phyloP scores from a whole-genome alignment of 495 filamentous ascomycete genomes.

The Jackrogersella minutella region DNA sequence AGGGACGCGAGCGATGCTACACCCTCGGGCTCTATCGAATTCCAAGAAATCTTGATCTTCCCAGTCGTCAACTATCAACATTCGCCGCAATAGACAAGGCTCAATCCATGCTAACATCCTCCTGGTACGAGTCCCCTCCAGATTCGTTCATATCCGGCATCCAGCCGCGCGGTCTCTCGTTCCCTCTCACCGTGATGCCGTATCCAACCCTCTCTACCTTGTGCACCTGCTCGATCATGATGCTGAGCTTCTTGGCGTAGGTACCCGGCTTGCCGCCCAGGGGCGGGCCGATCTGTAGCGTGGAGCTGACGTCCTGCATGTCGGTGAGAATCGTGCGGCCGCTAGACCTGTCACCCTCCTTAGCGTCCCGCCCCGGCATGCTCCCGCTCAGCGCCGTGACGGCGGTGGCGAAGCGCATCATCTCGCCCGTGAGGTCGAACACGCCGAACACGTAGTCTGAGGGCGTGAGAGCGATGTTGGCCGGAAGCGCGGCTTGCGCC shows the following conservation, averaged over 20 bases:
- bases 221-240: conserved; percentile 86
- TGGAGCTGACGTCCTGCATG: conserved; percentile 73
- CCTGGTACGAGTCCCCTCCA: conserved; percentile 23
- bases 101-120: conserved; percentile 41
- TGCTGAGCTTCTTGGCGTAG: conserved; percentile 79
- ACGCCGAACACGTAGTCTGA: conserved; percentile 92
- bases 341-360: background rate
- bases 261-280: conserved; percentile 47
- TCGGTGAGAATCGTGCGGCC: conserved; percentile 72
- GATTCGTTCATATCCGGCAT: conserved; percentile 75
- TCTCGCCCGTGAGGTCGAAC: conserved; percentile 90
- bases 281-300: conserved; percentile 75
- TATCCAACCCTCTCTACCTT: conserved; percentile 94
- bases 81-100: background rate
- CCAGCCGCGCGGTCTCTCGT: conserved; percentile 92
- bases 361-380: conserved; percentile 32
- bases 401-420: conserved; percentile 95
- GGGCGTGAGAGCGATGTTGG: conserved; percentile 67
- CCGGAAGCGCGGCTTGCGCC: conserved; percentile 60
- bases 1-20: background rate
- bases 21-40: background rate
- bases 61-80: background rate
- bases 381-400: conserved; percentile 70
- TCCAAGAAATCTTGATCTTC: background rate
- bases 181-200: conserved; percentile 82